Conservation (phyloP, 495 filamentous ascomycete species). For the Neurospora sp. region DNA sequence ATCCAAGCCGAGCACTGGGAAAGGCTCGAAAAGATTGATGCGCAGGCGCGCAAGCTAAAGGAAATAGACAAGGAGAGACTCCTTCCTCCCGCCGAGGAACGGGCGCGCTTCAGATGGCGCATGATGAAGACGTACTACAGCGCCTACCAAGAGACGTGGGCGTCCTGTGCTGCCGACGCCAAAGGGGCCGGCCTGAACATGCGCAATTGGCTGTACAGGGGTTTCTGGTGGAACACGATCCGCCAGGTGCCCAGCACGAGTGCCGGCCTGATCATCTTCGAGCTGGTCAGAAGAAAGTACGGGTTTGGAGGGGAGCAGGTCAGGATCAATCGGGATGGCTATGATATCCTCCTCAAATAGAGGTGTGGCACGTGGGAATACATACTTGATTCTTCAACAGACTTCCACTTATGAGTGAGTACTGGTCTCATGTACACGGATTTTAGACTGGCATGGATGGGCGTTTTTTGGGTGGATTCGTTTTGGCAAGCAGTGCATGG, state of each 20-base stretch:
- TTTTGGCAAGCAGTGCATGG: background rate
- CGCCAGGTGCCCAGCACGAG: conserved; percentile 82
- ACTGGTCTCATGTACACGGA: background rate
- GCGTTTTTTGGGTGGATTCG: background rate
- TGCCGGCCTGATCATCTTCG: conserved; percentile 83
- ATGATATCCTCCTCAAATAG: conserved; percentile 57
- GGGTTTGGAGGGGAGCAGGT: conserved; percentile 56
- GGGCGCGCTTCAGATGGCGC: conserved; percentile 17
- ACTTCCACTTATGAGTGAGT: background rate
- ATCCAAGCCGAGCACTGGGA: conserved; percentile 73
- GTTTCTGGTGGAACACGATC: conserved; percentile 64
- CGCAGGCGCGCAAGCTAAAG: conserved; percentile 39
- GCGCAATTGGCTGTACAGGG: conserved; percentile 63
- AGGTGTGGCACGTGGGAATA: background rate
- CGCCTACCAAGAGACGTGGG: conserved; percentile 67
- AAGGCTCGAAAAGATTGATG: conserved; percentile 66
- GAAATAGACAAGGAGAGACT: conserved; percentile 16
- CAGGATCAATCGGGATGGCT: conserved; percentile 49
- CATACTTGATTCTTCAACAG: background rate
- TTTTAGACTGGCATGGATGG: background rate
- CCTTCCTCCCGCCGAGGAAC: conserved; percentile 15
- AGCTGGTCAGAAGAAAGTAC: conserved; percentile 74
- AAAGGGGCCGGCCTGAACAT: conserved; percentile 49
- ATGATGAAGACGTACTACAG: conserved; percentile 60
- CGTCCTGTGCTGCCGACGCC: conserved; percentile 56